Percentiles rank a stretch among this genome's conserved stretches.
Evolutionary conservation across 2,329 filamentous ascomycete species (phyloP).

Genomic region (Metarhizium album): DNA sequence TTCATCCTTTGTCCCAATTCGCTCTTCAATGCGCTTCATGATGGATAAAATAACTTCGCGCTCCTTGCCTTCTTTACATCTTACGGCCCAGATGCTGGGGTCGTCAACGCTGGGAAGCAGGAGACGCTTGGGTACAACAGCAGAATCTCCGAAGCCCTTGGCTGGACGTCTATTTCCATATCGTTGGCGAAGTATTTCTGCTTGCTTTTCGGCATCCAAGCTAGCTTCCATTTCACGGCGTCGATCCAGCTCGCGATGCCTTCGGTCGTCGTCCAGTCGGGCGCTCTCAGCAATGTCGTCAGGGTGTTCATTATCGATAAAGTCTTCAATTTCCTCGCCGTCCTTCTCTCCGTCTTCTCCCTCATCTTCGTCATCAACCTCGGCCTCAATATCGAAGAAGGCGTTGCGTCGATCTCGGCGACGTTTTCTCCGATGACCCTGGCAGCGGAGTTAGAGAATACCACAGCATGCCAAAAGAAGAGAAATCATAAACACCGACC

Average conservation of each 20-base stretch:
- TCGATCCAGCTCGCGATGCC: conserved; percentile 89
- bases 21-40: conserved; percentile 80
- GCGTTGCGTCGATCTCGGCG: conserved; percentile 65
- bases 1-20: conserved; percentile 65
- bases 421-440: conserved; percentile 69
- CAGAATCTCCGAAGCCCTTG: conserved; percentile 55
- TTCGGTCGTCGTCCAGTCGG: conserved; percentile 76
- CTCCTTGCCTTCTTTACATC: conserved; percentile 92
- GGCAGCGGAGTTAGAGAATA: background rate
- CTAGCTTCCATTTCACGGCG: conserved; percentile 78
- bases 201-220: conserved; percentile 88
- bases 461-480: background rate
- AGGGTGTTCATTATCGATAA: conserved; percentile 81
- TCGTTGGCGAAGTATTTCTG: conserved; percentile 73
- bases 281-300: conserved; percentile 77
- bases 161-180: conserved; percentile 70
- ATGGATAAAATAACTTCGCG: conserved; percentile 80
- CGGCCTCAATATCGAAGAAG: conserved; percentile 96
- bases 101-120: conserved; percentile 90
- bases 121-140: conserved; percentile 72
- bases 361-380: conserved; percentile 91
- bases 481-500: conserved; percentile 19
- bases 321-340: conserved; percentile 69
- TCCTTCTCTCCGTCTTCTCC: conserved; percentile 85
- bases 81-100: conserved; percentile 89